phyloP scores from a whole-genome alignment of 768 basidiomycete genomes.

The Suillus tomentosus region DNA sequence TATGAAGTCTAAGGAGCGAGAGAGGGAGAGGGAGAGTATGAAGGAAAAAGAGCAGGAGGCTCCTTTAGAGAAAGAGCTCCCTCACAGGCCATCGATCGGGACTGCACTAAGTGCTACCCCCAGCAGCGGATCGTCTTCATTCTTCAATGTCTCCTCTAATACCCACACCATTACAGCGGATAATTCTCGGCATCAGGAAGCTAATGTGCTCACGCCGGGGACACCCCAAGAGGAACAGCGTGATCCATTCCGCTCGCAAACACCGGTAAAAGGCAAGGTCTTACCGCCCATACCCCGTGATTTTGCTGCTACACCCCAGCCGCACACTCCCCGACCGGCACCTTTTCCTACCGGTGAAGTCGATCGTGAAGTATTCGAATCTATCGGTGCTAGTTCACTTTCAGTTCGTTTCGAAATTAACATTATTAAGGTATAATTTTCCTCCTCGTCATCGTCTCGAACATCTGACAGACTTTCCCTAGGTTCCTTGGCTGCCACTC shows the following conservation, averaged over 20 bases:
- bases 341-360: conserved; percentile 69
- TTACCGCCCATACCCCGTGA: conserved; percentile 84
- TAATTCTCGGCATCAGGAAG: conserved; percentile 29
- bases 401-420: conserved; percentile 96
- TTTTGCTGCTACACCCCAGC: conserved; percentile 41
- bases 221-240: conserved; percentile 34
- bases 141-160: conserved; percentile 77
- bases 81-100: conserved; percentile 43
- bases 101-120: conserved; percentile 62
- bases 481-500: conserved; percentile 92
- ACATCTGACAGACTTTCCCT: conserved; percentile 14
- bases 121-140: conserved; percentile 79
- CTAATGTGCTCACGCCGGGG: conserved; percentile 24
- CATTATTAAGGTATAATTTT: conserved; percentile 79
- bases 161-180: conserved; percentile 45
- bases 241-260: conserved; percentile 43
- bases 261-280: conserved; percentile 60
- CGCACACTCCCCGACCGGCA: conserved; percentile 45
- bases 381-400: conserved; percentile 71
- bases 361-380: conserved; percentile 69
- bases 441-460: background rate
- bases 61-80: conserved; percentile 48
- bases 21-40: conserved; percentile 45
- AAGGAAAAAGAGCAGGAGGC: conserved; percentile 45
- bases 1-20: conserved; percentile 56